Percentiles rank a stretch among this genome's conserved stretches.
phyloP scores from a whole-genome alignment of 2,329 filamentous ascomycete species.

The Cordyceps militaris region DNA sequence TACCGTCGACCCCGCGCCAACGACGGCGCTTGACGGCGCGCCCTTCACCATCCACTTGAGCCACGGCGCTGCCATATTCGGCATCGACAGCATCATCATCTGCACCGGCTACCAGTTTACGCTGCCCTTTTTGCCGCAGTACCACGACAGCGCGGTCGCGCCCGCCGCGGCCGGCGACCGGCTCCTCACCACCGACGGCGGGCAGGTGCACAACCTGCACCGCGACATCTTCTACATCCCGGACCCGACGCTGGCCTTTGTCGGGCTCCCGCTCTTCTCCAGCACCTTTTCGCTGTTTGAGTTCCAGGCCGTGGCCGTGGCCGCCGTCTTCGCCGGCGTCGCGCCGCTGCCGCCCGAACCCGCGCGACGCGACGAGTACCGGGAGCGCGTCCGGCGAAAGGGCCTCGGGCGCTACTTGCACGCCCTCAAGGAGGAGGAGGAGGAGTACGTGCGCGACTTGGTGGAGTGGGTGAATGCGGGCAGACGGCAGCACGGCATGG shows the following conservation, averaged over 20 bases:
- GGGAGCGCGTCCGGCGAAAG: background rate
- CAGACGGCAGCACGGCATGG: background rate
- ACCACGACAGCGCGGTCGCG: slow-evolving; percentile 31
- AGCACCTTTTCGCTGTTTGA: slow-evolving; percentile 65
- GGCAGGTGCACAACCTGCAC: slow-evolving; percentile 59
- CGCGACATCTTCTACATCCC: slow-evolving; percentile 66
- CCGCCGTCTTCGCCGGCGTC: slow-evolving; percentile 46
- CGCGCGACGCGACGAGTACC: background rate
- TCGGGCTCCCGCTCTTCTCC: slow-evolving; percentile 58
- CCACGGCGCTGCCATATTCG: slow-evolving; percentile 10
- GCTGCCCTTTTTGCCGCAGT: slow-evolving; percentile 53
- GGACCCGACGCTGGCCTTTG: slow-evolving; percentile 55
- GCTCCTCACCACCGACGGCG: slow-evolving; percentile 56
- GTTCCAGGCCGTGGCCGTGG: slow-evolving; percentile 57
- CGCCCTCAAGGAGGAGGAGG: background rate
- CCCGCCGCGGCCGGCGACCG: slow-evolving; percentile 42
- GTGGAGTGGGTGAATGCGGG: background rate
- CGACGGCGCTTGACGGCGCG: background rate
- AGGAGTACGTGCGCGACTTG: background rate
- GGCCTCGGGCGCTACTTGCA: background rate
- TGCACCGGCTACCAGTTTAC: slow-evolving; percentile 37
- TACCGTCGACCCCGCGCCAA: background rate
- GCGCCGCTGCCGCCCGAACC: background rate
- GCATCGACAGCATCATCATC: slow-evolving; percentile 39
- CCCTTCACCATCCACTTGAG: background rate